Conservation (phyloP, 2,329 filamentous ascomycete species). For the Berkeleyomyces basicola region DNA sequence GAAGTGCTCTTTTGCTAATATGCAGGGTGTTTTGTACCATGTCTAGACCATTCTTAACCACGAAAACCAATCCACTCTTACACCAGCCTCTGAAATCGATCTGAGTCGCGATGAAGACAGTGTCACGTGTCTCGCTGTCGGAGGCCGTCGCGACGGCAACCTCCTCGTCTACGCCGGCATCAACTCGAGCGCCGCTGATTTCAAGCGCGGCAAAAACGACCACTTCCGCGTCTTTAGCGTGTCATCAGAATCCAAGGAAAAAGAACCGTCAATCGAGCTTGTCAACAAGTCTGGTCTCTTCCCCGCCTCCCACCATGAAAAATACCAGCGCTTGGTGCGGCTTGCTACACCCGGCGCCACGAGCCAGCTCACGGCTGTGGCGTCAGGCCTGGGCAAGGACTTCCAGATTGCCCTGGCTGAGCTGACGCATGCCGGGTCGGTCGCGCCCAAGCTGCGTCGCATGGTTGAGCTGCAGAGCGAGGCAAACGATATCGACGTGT, state of each 20-base stretch:
- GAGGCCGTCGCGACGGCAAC: constrained; percentile 39
- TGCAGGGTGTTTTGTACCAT: background rate
- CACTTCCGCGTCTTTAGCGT: constrained; percentile 68
- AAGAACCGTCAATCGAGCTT: constrained; percentile 24
- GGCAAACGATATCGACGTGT: constrained; percentile 52
- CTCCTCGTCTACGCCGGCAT: constrained; percentile 52
- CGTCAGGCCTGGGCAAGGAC: constrained; percentile 59
- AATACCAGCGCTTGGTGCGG: constrained; percentile 43
- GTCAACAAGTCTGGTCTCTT: constrained; percentile 37
- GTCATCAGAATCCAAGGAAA: constrained; percentile 17
- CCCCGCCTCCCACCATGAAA: constrained; percentile 29
- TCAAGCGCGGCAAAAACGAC: constrained; percentile 61
- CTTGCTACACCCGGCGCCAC: constrained; percentile 34
- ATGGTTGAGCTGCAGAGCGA: constrained; percentile 36
- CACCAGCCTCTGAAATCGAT: constrained; percentile 53
- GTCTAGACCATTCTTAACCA: constrained; percentile 53
- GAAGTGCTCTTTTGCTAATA: background rate
- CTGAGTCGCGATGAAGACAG: constrained; percentile 77
- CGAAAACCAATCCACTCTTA: constrained; percentile 44
- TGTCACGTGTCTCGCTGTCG: constrained; percentile 63
- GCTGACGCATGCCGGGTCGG: constrained; percentile 34
- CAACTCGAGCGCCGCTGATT: constrained; percentile 60
- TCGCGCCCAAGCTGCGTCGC: constrained; percentile 28
- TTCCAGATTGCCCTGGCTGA: constrained; percentile 71
- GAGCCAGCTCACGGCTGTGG: constrained; percentile 56